phyloP scores from a whole-genome alignment of 2,329 filamentous ascomycete species.

The Colletotrichum neosansevieriae region DNA sequence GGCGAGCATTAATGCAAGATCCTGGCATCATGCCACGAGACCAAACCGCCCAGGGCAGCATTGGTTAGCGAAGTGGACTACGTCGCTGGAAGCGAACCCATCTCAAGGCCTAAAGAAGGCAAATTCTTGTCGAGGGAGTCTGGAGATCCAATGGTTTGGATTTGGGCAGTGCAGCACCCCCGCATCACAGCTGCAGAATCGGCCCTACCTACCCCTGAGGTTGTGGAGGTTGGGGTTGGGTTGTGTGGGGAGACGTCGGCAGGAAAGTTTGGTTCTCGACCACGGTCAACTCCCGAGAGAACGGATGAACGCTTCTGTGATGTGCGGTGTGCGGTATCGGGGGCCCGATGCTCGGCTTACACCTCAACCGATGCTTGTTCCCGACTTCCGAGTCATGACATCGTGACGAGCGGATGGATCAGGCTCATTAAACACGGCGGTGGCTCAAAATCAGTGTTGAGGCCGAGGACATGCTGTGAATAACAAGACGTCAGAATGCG shows the following conservation, averaged over 20 bases:
- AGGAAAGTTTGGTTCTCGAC: constrained; percentile 1
- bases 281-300: constrained; percentile 34
- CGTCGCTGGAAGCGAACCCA: constrained; percentile 24
- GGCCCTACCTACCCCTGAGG: constrained; percentile 31
- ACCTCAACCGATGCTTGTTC: not conserved
- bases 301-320: constrained; percentile 11
- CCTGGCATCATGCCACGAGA: constrained; percentile 32
- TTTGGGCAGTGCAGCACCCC: constrained; percentile 18
- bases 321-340: constrained; percentile 5
- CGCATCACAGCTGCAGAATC: constrained; percentile 33
- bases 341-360: not conserved
- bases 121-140: not conserved
- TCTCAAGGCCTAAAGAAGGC: not conserved
- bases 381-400: constrained; percentile 29
- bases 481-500: too few relatives aligned
- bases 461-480: too few relatives aligned
- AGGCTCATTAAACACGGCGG: not conserved
- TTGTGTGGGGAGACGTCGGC: constrained; percentile 26
- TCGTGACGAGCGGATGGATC: not conserved
- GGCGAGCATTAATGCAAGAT: constrained; percentile 15
- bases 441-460: not conserved
- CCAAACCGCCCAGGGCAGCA: constrained; percentile 17
- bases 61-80: constrained; percentile 21
- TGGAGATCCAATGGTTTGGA: constrained; percentile 31
- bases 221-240: constrained; percentile 36